These are phyloP conservation scores for Irpex sp. DNA, from an alignment of 1,284 basidiomycete species.

Conservation along the genomic window DNA sequence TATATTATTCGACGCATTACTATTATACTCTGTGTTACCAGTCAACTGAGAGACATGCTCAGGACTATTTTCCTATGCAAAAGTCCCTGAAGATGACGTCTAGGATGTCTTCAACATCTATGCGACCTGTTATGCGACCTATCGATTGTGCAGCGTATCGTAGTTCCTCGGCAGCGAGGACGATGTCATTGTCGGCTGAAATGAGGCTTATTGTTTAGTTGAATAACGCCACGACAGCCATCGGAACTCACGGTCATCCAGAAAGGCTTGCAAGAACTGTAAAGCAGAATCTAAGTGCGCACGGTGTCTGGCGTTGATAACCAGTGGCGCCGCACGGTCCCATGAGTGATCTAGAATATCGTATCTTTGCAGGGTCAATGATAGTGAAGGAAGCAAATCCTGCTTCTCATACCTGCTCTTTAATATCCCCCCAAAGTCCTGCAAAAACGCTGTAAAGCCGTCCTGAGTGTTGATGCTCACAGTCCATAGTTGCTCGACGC, in stretches of 20 bases:
- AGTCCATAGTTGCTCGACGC: slow-evolving; percentile 39
- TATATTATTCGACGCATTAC: no score
- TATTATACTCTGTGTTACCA: no score
- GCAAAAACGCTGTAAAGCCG: slow-evolving; percentile 57
- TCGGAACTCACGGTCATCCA: slow-evolving; percentile 45
- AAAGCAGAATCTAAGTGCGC: slow-evolving; percentile 68
- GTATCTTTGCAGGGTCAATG: neutral
- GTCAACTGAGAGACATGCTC: neutral
- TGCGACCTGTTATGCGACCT: slow-evolving; percentile 74
- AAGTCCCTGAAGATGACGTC: slow-evolving; percentile 82
- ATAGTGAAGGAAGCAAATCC: neutral
- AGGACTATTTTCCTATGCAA: slow-evolving; percentile 74
- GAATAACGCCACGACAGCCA: neutral
- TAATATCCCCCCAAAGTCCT: slow-evolving; percentile 51
- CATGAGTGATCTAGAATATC: neutral
- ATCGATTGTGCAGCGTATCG: slow-evolving; percentile 79
- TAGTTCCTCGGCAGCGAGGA: slow-evolving; percentile 81
- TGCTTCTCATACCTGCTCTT: slow-evolving; percentile 43
- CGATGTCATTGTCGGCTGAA: slow-evolving; percentile 49
- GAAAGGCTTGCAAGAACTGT: slow-evolving; percentile 64
- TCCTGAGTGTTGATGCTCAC: slow-evolving; percentile 61
- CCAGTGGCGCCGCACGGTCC: slow-evolving; percentile 49
- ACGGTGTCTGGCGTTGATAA: slow-evolving; percentile 79
- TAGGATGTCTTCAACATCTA: slow-evolving; percentile 76
- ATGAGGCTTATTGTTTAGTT: neutral